Conservation (phyloP, 192 early-diverging fungal genomes). For the Thoreauomyces humboldtii region DNA sequence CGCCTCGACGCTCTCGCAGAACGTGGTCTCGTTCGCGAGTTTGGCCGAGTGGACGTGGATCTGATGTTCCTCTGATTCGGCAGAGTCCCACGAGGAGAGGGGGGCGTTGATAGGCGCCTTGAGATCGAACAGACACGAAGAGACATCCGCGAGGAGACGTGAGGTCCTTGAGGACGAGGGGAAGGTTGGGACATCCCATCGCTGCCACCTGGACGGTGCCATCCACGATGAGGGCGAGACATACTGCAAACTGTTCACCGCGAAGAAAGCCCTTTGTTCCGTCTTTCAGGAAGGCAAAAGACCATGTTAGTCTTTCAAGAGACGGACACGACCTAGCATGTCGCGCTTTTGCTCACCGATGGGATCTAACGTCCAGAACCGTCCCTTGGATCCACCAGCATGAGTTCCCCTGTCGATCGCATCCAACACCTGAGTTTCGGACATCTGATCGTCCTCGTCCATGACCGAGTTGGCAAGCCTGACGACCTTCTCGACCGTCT, state of each 20-base stretch:
- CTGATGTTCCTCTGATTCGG: constrained; percentile 13
- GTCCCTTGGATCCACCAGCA: constrained; percentile 70
- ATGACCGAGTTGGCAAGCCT: constrained; percentile 72
- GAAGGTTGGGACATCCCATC: constrained; percentile 74
- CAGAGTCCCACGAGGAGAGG: background rate
- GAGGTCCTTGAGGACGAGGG: constrained; percentile 52
- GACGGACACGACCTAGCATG: too few species aligned
- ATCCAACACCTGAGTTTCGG: constrained; percentile 58
- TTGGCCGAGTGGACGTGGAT: constrained; percentile 61
- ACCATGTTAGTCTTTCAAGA: too few species aligned
- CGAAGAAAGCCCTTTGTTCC: constrained; percentile 99
- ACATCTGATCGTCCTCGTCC: constrained; percentile 45
- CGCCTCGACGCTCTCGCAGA: constrained; percentile 95
- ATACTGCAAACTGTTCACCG: constrained; percentile 96
- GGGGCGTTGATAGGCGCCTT: constrained; percentile 78
- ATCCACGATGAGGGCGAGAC: constrained; percentile 86
- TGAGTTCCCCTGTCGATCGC: constrained; percentile 91
- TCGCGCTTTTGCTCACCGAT: constrained; percentile 37
- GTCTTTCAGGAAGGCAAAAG: too few species aligned
- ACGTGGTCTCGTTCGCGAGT: constrained; percentile 60
- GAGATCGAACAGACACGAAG: constrained; percentile 80
- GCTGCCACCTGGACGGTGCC: constrained; percentile 88
- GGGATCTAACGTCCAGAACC: constrained; percentile 68
- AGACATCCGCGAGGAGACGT: constrained; percentile 74
- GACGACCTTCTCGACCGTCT: constrained; percentile 74